These are phyloP conservation scores for Claviceps digitariae DNA, from an alignment of 2,329 filamentous ascomycete species.

Conservation along the genomic window DNA sequence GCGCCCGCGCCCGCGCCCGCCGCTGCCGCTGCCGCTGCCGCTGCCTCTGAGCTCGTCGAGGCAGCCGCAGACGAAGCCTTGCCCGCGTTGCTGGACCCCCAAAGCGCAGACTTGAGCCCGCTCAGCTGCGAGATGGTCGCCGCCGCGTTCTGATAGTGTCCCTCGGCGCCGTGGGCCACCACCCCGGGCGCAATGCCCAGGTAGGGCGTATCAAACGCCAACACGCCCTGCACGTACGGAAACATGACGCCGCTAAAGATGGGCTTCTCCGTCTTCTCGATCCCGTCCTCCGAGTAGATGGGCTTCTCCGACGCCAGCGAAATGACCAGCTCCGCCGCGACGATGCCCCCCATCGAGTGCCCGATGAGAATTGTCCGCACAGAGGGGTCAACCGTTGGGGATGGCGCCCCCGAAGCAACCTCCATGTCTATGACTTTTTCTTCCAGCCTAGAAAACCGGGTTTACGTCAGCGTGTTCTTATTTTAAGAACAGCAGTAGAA, in stretches of 20 bases:
- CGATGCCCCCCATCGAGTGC: constrained; percentile 88
- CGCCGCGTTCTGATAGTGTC: constrained; percentile 61
- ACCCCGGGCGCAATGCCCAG: constrained; percentile 69
- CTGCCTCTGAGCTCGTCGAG: constrained; percentile 6
- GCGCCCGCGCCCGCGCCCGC: not conserved
- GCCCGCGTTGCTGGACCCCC: constrained; percentile 22
- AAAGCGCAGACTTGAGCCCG: constrained; percentile 54
- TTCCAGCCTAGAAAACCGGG: constrained; percentile 50
- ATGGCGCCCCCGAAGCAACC: constrained; percentile 64
- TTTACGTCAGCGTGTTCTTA: too few species aligned
- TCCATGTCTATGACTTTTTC: constrained; percentile 92
- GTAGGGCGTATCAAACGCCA: constrained; percentile 92
- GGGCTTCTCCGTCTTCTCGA: constrained; percentile 18
- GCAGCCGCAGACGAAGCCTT: not conserved
- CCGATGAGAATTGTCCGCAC: constrained; percentile 72
- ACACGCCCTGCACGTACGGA: constrained; percentile 76
- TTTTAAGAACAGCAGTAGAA: too few species aligned
- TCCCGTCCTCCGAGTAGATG: constrained; percentile 33
- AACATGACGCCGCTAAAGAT: constrained; percentile 64
- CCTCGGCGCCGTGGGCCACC: constrained; percentile 76
- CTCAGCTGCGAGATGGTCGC: constrained; percentile 54
- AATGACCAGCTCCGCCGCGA: constrained; percentile 78
- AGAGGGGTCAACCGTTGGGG: constrained; percentile 74
- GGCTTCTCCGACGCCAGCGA: constrained; percentile 47
- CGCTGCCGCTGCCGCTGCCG: not conserved